phyloP scores from a whole-genome alignment of 257 asterid species.

The Voacanga thouarsii region DNA sequence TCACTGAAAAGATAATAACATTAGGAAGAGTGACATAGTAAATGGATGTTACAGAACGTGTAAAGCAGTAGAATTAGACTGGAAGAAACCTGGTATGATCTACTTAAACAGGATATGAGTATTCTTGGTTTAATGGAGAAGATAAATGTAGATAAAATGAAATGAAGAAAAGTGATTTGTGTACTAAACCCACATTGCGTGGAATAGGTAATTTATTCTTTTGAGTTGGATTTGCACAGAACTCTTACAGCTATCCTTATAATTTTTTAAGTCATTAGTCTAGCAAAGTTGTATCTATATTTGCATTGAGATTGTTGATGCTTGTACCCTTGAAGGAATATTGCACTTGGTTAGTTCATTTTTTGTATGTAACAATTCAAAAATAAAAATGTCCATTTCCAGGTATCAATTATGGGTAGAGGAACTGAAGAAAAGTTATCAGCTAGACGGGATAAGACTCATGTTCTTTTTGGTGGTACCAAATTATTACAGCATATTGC shows the following conservation, averaged over 20 bases:
- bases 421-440: slow-evolving; percentile 76
- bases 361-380: not conserved
- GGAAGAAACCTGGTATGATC: not conserved
- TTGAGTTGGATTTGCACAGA: not conserved
- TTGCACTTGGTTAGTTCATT: not conserved
- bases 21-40: too few species aligned
- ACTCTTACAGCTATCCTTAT: not conserved
- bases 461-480: slow-evolving; percentile 98
- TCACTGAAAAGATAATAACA: too few species aligned
- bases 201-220: too few species aligned
- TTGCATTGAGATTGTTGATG: not conserved
- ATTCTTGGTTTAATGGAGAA: not conserved
- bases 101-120: not conserved
- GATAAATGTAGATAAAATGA: not conserved
- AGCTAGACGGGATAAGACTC: slow-evolving; percentile 76
- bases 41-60: not conserved
- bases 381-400: slow-evolving; percentile 14
- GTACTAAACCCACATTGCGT: too few species aligned
- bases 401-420: slow-evolving; percentile 88
- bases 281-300: not conserved
- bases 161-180: not conserved
- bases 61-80: not conserved
- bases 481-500: slow-evolving; percentile 92
- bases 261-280: too few species aligned
- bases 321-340: not conserved